Percentiles rank a stretch among this genome's conserved stretches.
phyloP scores from a whole-genome alignment of 2,329 filamentous ascomycete species.

The Sporothrix globosa region DNA sequence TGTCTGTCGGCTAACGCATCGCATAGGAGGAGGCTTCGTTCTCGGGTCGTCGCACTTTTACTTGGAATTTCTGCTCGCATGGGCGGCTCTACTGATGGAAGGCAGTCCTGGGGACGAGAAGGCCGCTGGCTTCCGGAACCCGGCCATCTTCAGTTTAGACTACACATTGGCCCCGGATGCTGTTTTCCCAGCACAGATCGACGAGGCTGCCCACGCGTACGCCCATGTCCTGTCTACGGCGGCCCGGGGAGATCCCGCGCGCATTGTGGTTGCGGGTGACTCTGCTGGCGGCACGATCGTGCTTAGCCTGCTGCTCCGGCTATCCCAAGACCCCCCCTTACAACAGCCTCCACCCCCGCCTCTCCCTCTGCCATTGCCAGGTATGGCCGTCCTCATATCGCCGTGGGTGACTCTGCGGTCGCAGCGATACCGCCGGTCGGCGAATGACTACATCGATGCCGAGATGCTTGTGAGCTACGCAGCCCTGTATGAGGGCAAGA shows the following conservation, averaged over 20 bases:
- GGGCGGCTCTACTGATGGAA: conserved; percentile 65
- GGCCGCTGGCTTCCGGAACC: not conserved
- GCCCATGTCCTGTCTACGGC: conserved; percentile 66
- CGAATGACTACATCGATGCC: conserved; percentile 74
- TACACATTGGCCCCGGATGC: conserved; percentile 41
- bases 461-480: conserved; percentile 70
- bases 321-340: not conserved
- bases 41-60: conserved; percentile 86
- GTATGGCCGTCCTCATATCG: conserved; percentile 72
- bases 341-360: not conserved
- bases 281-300: conserved; percentile 11
- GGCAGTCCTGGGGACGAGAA: conserved; percentile 46
- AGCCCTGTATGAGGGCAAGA: conserved; percentile 68
- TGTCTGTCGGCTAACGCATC: not conserved
- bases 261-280: not conserved
- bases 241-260: conserved; percentile 50
- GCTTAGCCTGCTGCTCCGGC: conserved; percentile 1
- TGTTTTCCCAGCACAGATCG: conserved; percentile 71
- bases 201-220: conserved; percentile 72
- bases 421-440: conserved; percentile 66
- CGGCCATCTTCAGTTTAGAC: conserved; percentile 19
- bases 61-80: conserved; percentile 77
- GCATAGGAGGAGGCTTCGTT: conserved; percentile 73
- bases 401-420: conserved; percentile 80
- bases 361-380: conserved; percentile 52